phyloP scores from a whole-genome alignment of 306 rosid species.

The Citrullus mucosospermus region DNA sequence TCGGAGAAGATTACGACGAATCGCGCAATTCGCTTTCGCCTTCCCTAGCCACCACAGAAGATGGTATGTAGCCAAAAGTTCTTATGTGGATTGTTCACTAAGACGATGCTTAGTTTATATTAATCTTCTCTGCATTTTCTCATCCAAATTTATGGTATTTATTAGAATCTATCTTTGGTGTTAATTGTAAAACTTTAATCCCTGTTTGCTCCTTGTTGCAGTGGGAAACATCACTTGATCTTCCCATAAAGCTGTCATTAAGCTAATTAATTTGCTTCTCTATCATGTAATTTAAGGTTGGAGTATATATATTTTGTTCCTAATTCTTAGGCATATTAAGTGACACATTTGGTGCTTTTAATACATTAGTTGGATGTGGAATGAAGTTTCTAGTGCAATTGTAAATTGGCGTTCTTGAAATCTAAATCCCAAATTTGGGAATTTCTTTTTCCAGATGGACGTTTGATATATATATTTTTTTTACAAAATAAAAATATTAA shows the following conservation, averaged over 20 bases:
- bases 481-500: too few relatives aligned
- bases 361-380: too few relatives aligned
- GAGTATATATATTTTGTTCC: background rate
- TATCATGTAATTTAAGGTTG: slow-evolving; percentile 21
- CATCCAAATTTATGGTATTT: slow-evolving; percentile 8
- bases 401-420: too few relatives aligned
- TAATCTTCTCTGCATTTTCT: slow-evolving; percentile 2
- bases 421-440: too few relatives aligned
- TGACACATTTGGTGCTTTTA: too few relatives aligned
- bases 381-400: too few relatives aligned
- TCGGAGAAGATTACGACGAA: slow-evolving; percentile 83
- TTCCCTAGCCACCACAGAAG: slow-evolving; percentile 89
- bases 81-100: background rate
- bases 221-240: slow-evolving; percentile 14
- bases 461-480: too few relatives aligned
- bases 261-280: slow-evolving; percentile 17
- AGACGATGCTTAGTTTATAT: background rate
- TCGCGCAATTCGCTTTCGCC: slow-evolving; percentile 84
- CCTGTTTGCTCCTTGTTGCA: slow-evolving; percentile 17
- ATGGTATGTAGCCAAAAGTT: slow-evolving; percentile 33
- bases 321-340: background rate
- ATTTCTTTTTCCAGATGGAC: too few relatives aligned
- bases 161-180: slow-evolving; percentile 18
- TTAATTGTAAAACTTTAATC: slow-evolving; percentile 32
- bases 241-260: slow-evolving; percentile 13